Conservation (phyloP, 306 rosid genomes). For the Psophocarpus tetragonolobus region DNA sequence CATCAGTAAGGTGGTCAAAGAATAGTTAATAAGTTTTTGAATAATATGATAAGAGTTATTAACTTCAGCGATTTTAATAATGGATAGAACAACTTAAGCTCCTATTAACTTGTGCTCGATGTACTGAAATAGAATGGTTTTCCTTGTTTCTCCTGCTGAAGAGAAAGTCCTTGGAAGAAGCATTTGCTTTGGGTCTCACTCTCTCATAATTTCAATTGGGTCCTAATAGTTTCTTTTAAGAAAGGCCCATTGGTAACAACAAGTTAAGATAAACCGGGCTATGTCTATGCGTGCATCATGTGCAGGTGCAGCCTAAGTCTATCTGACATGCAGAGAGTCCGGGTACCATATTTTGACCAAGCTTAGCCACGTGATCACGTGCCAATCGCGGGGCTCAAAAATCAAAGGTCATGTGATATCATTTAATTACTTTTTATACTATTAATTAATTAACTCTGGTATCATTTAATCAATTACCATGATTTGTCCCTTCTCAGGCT, state of each 20-base stretch:
- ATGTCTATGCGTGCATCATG: not conserved
- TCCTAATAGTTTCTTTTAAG: not conserved
- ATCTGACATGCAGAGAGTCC: conserved; percentile 2
- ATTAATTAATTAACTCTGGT: not conserved
- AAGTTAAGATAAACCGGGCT: not conserved
- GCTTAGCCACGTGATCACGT: conserved; percentile 50
- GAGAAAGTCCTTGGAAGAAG: not conserved
- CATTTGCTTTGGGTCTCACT: not conserved
- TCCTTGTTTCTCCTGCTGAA: not conserved
- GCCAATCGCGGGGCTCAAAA: conserved; percentile 34
- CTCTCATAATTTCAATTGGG: not conserved
- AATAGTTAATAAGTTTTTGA: no score
- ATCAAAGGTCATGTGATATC: conserved; percentile 30
- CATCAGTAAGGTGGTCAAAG: no score
- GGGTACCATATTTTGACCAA: conserved; percentile 27
- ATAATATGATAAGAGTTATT: no score
- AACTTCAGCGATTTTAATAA: no score
- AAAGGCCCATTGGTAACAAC: not conserved
- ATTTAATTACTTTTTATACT: not conserved
- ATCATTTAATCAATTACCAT: not conserved
- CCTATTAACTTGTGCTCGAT: conserved; percentile 2
- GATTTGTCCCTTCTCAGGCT: conserved; percentile 16
- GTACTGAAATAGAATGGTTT: not conserved
- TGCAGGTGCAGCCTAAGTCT: not conserved
- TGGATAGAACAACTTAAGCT: not conserved